These are phyloP conservation scores for Raffaelea arxii DNA, from an alignment of 2,329 filamentous ascomycete species.

Conservation along the genomic window DNA sequence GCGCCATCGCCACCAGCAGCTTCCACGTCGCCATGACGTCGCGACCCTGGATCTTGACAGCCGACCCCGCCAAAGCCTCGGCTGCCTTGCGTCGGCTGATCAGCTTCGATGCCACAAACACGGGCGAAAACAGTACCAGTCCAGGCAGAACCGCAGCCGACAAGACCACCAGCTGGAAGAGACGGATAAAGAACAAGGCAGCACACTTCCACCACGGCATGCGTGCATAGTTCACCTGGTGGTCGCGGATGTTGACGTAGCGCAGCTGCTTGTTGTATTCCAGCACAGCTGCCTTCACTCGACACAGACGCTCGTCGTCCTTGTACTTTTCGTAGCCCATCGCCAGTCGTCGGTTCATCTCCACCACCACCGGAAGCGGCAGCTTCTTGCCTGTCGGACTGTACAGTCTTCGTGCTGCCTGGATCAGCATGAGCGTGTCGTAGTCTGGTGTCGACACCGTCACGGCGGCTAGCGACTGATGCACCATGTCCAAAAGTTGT, in stretches of 20 bases:
- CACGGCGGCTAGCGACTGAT: constrained; percentile 74
- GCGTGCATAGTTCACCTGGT: constrained; percentile 87
- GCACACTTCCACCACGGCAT: constrained; percentile 66
- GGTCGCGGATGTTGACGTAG: constrained; percentile 80
- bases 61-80: constrained; percentile 74
- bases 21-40: constrained; percentile 96
- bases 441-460: constrained; percentile 91
- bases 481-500: constrained; percentile 74
- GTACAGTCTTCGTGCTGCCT: constrained; percentile 86
- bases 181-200: constrained; percentile 71
- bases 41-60: constrained; percentile 77
- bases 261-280: constrained; percentile 82
- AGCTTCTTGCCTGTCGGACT: constrained; percentile 91
- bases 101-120: constrained; percentile 75
- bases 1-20: constrained; percentile 73
- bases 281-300: constrained; percentile 64
- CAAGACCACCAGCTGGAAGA: constrained; percentile 67
- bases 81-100: constrained; percentile 76
- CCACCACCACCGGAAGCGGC: constrained; percentile 82
- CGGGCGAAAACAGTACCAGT: constrained; percentile 74
- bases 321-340: constrained; percentile 91
- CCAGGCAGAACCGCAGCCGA: constrained; percentile 78
- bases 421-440: constrained; percentile 93
- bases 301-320: constrained; percentile 73
- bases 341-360: constrained; percentile 83